These are phyloP conservation scores for Conticribra guillardii DNA, from an alignment of 108 stramenopile genomes.

Conservation along the genomic window DNA sequence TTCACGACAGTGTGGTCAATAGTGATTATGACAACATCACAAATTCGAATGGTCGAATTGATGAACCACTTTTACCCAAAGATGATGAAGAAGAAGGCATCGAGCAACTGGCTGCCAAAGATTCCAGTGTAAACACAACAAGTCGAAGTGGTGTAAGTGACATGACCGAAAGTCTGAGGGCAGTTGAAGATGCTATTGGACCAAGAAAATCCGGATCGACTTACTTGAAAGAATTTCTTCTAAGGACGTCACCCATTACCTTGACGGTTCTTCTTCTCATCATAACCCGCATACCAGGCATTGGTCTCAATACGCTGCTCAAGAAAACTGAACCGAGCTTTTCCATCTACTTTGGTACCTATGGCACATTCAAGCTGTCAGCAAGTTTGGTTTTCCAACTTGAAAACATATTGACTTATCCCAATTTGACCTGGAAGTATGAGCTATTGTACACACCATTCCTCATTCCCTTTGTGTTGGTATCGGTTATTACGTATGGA, in stretches of 20 bases:
- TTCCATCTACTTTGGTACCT: constrained; percentile 59
- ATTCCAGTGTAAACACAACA: constrained; percentile 6
- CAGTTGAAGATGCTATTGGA: constrained; percentile 51
- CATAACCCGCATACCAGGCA: constrained; percentile 53
- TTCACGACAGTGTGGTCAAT: no score
- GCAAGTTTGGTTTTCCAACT: constrained; percentile 64
- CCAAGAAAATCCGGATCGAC: constrained; percentile 56
- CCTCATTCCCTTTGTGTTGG: constrained; percentile 63
- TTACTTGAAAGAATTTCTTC: constrained; percentile 51
- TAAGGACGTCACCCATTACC: constrained; percentile 64
- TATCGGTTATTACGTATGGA: constrained; percentile 56
- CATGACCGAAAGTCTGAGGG: constrained; percentile 1
- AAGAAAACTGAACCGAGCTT: constrained; percentile 48
- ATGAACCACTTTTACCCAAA: no score
- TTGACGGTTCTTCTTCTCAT: constrained; percentile 56
- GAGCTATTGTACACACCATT: constrained; percentile 71
- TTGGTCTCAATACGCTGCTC: constrained; percentile 54
- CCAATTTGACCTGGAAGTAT: constrained; percentile 66
- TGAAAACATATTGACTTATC: constrained; percentile 61
- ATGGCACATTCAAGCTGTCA: constrained; percentile 58
- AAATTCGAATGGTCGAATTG: no score
- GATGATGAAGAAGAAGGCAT: constrained; percentile 12
- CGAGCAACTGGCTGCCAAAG: constrained; percentile 4
- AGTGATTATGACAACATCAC: no score
- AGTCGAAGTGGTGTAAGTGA: background rate